These are phyloP conservation scores for Fraxinus excelsior DNA, from an alignment of 257 asterid species.

Conservation along the genomic window DNA sequence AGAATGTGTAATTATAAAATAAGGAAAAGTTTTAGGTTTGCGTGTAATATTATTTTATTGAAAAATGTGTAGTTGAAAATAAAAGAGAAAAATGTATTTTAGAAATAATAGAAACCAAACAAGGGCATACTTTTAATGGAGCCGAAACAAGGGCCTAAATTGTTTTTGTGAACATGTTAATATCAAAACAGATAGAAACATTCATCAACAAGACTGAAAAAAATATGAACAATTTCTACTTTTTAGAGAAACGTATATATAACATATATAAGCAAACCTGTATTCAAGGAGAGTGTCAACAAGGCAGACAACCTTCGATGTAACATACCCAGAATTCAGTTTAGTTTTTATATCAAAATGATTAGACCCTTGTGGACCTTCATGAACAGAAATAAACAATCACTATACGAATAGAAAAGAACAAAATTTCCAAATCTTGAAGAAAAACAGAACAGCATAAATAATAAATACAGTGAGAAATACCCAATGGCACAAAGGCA, in stretches of 20 bases:
- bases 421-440: conserved; percentile 4
- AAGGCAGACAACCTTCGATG: conserved; percentile 62
- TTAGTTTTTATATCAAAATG: conserved; percentile 33
- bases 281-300: conserved; percentile 67
- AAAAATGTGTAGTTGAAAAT: no score
- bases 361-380: conserved; percentile 46
- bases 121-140: no score
- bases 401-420: conserved; percentile 8
- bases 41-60: no score
- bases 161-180: not conserved
- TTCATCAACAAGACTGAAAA: not conserved
- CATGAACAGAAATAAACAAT: conserved; percentile 4
- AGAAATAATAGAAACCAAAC: no score
- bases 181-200: not conserved
- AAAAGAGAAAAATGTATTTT: no score
- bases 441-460: not conserved
- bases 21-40: no score
- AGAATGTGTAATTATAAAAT: no score
- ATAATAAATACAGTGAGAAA: not conserved
- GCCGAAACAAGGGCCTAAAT: no score
- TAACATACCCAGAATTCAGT: conserved; percentile 52
- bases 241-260: not conserved
- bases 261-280: conserved; percentile 49
- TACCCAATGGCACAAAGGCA: conserved; percentile 57
- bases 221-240: not conserved